Conservation (phyloP, 192 early-diverging fungal species). For the Phycomyces blakesleeanus region DNA sequence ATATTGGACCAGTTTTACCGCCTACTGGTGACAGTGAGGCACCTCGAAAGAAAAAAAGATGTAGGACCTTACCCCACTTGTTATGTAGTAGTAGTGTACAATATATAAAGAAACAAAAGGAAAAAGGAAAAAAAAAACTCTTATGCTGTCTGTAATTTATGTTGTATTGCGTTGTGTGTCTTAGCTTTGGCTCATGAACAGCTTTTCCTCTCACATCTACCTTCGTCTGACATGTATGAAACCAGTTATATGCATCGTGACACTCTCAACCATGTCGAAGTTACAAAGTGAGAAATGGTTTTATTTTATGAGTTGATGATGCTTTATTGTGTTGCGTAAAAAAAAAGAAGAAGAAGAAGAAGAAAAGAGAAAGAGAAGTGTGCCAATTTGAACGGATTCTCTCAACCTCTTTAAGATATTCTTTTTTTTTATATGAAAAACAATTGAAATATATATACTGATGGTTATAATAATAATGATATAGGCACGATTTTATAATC, state of each 20-base stretch:
- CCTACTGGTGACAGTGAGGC: constrained; percentile 18
- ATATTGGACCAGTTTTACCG: constrained; percentile 37
- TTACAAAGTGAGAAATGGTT: constrained; percentile 53
- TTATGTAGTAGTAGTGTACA: too few relatives aligned
- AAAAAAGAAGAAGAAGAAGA: not conserved
- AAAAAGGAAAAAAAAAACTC: too few relatives aligned
- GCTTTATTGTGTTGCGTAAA: not conserved
- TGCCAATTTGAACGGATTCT: not conserved
- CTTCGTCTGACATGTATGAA: constrained; percentile 90
- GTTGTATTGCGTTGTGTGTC: not conserved
- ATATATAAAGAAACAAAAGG: not conserved
- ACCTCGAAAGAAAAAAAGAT: constrained; percentile 36
- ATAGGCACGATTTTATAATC: constrained; percentile 85
- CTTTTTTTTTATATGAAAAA: too few relatives aligned
- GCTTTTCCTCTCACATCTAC: constrained; percentile 76
- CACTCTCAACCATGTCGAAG: constrained; percentile 70
- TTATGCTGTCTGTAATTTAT: too few relatives aligned
- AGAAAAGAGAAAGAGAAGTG: too few relatives aligned
- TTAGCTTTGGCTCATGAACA: constrained; percentile 64
- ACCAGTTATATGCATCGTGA: constrained; percentile 95
- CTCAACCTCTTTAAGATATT: not conserved
- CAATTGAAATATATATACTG: too few relatives aligned
- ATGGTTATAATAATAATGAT: too few relatives aligned
- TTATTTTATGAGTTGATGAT: not conserved
- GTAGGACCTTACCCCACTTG: constrained; percentile 1